phyloP scores from a whole-genome alignment of 352 stramenopile genomes.

The Globisporangium emineosum region DNA sequence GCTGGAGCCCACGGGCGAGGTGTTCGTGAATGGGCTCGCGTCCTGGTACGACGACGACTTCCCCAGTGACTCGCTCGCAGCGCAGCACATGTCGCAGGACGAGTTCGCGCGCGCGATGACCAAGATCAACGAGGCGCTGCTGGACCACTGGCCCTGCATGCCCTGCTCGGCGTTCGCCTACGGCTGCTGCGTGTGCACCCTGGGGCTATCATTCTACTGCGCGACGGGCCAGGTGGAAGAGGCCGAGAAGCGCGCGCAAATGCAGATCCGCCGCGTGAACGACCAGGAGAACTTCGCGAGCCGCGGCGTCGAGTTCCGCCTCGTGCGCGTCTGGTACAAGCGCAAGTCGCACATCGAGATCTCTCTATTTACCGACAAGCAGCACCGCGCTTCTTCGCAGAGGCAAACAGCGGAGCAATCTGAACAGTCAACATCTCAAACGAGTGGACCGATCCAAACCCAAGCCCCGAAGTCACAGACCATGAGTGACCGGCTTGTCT shows the following conservation, averaged over 20 bases:
- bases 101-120: slow-evolving; percentile 62
- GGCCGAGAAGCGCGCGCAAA: slow-evolving; percentile 52
- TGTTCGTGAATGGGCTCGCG: slow-evolving; percentile 79
- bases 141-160: slow-evolving; percentile 84
- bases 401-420: not conserved
- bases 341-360: slow-evolving; percentile 72
- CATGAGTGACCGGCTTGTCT: slow-evolving; percentile 19
- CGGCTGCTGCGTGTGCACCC: slow-evolving; percentile 79
- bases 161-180: slow-evolving; percentile 78
- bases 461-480: slow-evolving; percentile 12
- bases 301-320: slow-evolving; percentile 56
- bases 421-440: not conserved
- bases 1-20: slow-evolving; percentile 60
- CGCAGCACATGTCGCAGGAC: slow-evolving; percentile 45
- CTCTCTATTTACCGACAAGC: not conserved
- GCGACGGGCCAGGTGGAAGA: slow-evolving; percentile 71
- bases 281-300: slow-evolving; percentile 54
- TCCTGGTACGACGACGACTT: slow-evolving; percentile 78
- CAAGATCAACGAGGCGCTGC: slow-evolving; percentile 79
- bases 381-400: not conserved
- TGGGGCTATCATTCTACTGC: slow-evolving; percentile 81
- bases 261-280: slow-evolving; percentile 76
- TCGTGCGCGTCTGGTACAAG: slow-evolving; percentile 71
- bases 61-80: slow-evolving; percentile 36
- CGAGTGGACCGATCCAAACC: not conserved